Base-by-base conservation (phyloP, 495 filamentous ascomycete genomes). In the Lasiosphaeria hispida region DNA sequence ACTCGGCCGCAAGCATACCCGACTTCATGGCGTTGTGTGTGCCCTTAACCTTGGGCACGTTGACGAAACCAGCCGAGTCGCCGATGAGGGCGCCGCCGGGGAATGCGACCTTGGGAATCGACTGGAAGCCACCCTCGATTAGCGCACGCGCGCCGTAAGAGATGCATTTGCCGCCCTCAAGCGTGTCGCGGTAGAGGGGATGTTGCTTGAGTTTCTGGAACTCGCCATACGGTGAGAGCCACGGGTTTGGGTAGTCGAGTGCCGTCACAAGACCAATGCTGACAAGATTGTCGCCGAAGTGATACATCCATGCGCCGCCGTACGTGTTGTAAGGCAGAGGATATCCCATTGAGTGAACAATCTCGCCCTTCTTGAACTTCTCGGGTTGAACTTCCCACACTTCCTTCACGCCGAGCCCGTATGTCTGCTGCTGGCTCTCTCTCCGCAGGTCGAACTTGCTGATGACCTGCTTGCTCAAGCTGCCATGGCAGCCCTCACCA, bases 171-270 rank as follows among this genome's bases (percentile, higher is more conserved):
- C 94, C 94, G 57, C 94, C 93, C 70, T 96, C 87, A 15, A 99
- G 79, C 14, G 90, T 84, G 4, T 84, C 79, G 59, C 76, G 82
- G 75, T 94, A 97, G 42, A 95, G 73, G 18, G 94, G 93, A 71
- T 99, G 94, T 61, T 96, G 91, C 79, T 99, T 99, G 78, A 97
- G 84, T 77, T 96, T 96, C 70, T 99, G 95, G 73, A 99, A 97
- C 69, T 99, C 94, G 23, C 83, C 83, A 69, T 99, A 99, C 0
- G 94, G 94, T 0, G 91, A 91, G 14, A 99, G 81, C 89, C 92
- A 99, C 0, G 94, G 95, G 72, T 99, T 99, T 30, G 88, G 81
- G 67, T 97, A 99, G 75, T 99, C 94, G 34, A 99, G 81, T 23
- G 93, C 94, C 33, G 96, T 90, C 14, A 99, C 94, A 35, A 97